Base-by-base conservation (phyloP, 2,329 filamentous ascomycete genomes). In the Lithohypha guttulata region DNA sequence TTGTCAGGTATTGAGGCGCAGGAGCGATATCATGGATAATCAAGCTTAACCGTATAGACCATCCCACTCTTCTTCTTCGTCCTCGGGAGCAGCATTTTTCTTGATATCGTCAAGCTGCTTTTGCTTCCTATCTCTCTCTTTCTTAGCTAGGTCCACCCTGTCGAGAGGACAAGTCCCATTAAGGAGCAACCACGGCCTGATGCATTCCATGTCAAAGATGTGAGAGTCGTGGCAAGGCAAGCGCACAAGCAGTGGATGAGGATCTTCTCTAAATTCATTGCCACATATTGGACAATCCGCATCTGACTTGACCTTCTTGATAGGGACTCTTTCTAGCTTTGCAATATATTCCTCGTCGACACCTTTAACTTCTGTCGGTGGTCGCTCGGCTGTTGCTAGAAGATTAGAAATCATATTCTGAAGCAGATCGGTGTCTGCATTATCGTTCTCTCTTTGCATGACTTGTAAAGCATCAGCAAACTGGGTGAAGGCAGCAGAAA, bases 151-250 rank as follows among this genome's bases (percentile, higher is more conserved):
- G 53, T 72, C 69, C 52, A 69, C 65, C 35, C 76, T 65, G 53
- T 79, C 75, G 33, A 79, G 61, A 13, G 75, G 75, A 58, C 75
- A 80, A 14, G 75, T 79, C 6, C 73, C 71, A 46, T 77, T 72
- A 40, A 79, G 60, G 47, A 77, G 69, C 46, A 80, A 57, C 76
- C 76, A 80, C 1, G 76, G 75, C 42, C 68, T 59, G 44, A 80
- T 73, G 55, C 76, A 80, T 50, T 79, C 75, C 18, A 79, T 55
- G 57, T 80, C 76, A 56, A 79, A 79, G 14, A 73, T 51, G 54
- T 80, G 76, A 25, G 69, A 69, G 11, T 69, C 62, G 53, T 79
- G 73, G 48, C 76, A 80, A 7, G 75, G 73, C 21, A 80, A 55
- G 19, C 68, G 65, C 31, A 80, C 75, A 23, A 79, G 71, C 13